Evolutionary conservation across 108 stramenopile species (phyloP).

Genomic region (Cyclotella choctawhatcheeana): DNA sequence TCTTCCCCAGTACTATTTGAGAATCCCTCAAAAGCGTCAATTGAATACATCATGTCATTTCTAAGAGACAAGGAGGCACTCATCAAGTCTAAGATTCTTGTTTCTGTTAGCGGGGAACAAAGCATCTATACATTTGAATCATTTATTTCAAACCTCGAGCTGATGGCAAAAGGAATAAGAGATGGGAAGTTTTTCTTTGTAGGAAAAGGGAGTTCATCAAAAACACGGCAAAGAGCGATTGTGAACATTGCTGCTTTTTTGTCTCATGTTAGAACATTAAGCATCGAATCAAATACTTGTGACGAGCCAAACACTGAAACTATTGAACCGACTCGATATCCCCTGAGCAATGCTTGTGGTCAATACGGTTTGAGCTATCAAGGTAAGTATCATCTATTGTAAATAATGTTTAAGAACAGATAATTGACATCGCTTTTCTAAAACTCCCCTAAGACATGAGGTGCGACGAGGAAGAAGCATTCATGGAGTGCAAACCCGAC

Average conservation of each 20-base stretch:
- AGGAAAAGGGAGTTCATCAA: conserved; percentile 23
- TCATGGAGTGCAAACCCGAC: conserved; percentile 45
- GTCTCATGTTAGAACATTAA: conserved; percentile 8
- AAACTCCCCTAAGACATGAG: conserved; percentile 7
- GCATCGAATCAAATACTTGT: conserved; percentile 15
- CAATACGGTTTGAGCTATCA: conserved; percentile 42
- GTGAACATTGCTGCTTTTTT: conserved; percentile 27
- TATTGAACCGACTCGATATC: conserved; percentile 6
- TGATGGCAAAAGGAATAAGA: conserved; percentile 29
- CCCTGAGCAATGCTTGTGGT: conserved; percentile 47
- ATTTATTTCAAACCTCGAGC: conserved; percentile 17
- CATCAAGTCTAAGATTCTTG: conserved; percentile 15
- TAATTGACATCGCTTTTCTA: too few species aligned
- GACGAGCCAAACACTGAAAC: conserved; percentile 31
- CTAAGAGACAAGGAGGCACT: conserved; percentile 3
- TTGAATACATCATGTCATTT: conserved; percentile 12
- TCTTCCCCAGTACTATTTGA: conserved; percentile 32
- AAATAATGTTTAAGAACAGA: not conserved
- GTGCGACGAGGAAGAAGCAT: conserved; percentile 28
- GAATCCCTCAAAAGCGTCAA: conserved; percentile 17
- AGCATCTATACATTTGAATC: conserved; percentile 27
- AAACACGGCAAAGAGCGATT: conserved; percentile 15
- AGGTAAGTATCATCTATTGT: conserved; percentile 9
- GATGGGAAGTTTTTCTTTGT: conserved; percentile 36
- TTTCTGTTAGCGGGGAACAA: conserved; percentile 3